Evolutionary conservation across 768 basidiomycete genomes (phyloP), one percentile per base, ranked within the genome.

Genomic region (Gloeopeniophorella convolvens): DNA sequence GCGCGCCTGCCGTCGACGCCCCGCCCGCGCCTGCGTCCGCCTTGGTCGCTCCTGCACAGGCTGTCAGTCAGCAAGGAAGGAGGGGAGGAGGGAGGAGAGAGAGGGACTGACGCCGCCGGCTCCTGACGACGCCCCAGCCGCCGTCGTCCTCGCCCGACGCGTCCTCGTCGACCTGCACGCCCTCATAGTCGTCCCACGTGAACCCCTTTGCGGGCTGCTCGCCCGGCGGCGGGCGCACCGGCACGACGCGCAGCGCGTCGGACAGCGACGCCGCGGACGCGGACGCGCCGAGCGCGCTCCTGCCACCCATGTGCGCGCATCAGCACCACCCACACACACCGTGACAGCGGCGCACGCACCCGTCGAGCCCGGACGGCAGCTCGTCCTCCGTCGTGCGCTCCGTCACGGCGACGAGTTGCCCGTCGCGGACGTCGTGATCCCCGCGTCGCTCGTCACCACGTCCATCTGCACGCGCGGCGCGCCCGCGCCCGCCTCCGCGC

Each of bases 121-220:
- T 78, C 66, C 72, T 77, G 58, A 91, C 86, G 35, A 88, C 77
- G 20, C 79, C 85, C 89, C 88, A 90, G 15, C 71, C 73, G 2
- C 80, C 84, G 43, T 83, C 86, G 46, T 87, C 87, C 62, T 85
- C 86, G 23, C 76, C 41, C 10, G 53, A 55, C 20, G 45, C 80
- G 50, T 80, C 83, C 4, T 77, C 79, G 36, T 80, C 81, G 42
- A 74, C 74, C n/a, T 61, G 72, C 18, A 78, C 78, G 44, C 87
- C 83, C 49, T 88, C 87, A 59, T 88, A 88, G 68, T 89, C 85
- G 0, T 68, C 80, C 86, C 83, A 86, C 0, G 83, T 78, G 62
- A 83, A 84, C 0, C 85, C 85, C 5, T 70, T 65, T 7, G 77
- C 79, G 13, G 84, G 82, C 34, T 72, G 70, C 47, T 83, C 80